Conservation (phyloP, 805 yeast genomes). For the Yamadazyma kitorensis region DNA sequence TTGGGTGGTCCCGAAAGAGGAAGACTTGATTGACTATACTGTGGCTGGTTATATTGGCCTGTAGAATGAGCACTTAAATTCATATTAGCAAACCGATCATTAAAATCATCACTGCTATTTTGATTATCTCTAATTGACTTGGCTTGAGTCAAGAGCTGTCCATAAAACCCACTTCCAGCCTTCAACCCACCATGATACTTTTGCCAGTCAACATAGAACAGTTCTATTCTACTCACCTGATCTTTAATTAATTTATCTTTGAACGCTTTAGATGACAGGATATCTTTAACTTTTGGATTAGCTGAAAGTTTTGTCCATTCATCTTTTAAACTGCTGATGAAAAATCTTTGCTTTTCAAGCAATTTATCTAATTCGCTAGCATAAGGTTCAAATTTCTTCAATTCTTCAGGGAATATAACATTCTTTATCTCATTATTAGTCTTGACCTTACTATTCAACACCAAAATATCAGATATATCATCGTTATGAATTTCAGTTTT, state of each 20-base stretch:
- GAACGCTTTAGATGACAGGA: conserved; percentile 42
- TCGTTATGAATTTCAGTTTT: conserved; percentile 72
- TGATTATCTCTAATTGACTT: conserved; percentile 7
- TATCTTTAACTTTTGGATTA: conserved; percentile 34
- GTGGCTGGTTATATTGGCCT: conserved; percentile 1
- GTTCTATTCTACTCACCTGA: conserved; percentile 34
- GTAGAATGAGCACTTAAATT: conserved; percentile 8
- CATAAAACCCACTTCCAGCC: conserved; percentile 66
- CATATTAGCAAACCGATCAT: conserved; percentile 8
- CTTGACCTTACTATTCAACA: conserved; percentile 58
- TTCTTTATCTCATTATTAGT: conserved; percentile 56
- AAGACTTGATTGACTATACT: too few species aligned
- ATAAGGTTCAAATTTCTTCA: conserved; percentile 71
- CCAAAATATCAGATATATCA: conserved; percentile 75
- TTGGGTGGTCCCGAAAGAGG: too few species aligned
- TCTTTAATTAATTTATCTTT: conserved; percentile 30
- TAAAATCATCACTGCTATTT: conserved; percentile 3
- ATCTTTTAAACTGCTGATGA: conserved; percentile 32
- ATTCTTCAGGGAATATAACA: conserved; percentile 61
- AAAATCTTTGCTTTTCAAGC: conserved; percentile 58
- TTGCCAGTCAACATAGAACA: conserved; percentile 54
- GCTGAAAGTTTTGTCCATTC: conserved; percentile 28
- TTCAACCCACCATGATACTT: conserved; percentile 55
- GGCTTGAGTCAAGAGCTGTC: conserved; percentile 40
- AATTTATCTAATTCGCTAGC: conserved; percentile 66